Percentiles rank a stretch among this genome's conserved stretches.
These are phyloP conservation scores for Clausena lansium DNA, from an alignment of 345 rosid genomes.

Conservation along the genomic window DNA sequence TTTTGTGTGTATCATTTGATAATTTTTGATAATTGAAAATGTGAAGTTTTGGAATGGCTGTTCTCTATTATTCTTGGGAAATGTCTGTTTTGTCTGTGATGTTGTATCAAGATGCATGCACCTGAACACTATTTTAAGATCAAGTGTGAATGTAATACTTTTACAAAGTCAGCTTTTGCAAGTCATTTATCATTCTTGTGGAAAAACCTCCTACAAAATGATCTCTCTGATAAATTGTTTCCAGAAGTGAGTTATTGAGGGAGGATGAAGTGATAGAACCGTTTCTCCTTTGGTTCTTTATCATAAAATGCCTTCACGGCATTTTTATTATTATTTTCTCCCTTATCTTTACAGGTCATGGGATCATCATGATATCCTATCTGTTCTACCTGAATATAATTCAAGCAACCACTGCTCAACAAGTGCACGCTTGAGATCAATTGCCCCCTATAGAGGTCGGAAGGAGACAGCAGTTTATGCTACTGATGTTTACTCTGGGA, in stretches of 20 bases:
- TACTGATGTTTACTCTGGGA: constrained; percentile 70
- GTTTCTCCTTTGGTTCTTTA: background rate
- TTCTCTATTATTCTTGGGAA: background rate
- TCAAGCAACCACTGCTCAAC: constrained; percentile 73
- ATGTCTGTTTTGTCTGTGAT: background rate
- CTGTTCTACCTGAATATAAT: constrained; percentile 86
- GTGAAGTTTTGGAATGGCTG: background rate
- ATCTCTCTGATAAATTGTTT: background rate
- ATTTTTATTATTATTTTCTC: background rate
- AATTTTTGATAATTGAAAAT: background rate
- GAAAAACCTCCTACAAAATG: background rate
- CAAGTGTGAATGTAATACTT: background rate
- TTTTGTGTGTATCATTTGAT: background rate
- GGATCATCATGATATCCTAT: constrained; percentile 91
- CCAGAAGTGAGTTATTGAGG: background rate
- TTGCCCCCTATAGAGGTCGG: constrained; percentile 69
- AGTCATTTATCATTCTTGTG: background rate
- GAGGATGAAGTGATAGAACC: background rate
- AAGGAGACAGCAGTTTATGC: constrained; percentile 96
- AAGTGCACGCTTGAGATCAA: constrained; percentile 76
- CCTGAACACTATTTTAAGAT: background rate
- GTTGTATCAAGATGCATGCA: background rate
- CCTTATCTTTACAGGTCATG: constrained; percentile 65
- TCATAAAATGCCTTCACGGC: background rate
- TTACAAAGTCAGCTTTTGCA: background rate